phyloP scores from a whole-genome alignment of 2,329 filamentous ascomycete species.

The Dactylellina parvicollis region DNA sequence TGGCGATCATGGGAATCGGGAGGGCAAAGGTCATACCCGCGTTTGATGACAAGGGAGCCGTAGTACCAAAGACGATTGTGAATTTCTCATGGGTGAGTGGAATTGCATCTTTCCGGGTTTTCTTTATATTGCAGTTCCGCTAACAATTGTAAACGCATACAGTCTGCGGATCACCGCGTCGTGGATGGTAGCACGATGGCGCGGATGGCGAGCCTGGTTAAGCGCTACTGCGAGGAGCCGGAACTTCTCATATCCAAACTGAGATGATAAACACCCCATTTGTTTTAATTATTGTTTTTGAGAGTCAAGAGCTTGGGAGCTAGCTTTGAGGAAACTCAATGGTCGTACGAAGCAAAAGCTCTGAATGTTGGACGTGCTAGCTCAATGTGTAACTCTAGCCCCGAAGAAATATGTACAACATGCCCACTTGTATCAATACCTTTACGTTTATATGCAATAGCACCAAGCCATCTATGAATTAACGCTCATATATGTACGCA shows the following conservation, averaged over 20 bases:
- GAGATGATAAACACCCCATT: conserved; percentile 65
- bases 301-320: neutral
- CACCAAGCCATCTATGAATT: neutral
- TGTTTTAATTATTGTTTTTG: neutral
- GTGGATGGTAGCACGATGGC: conserved; percentile 96
- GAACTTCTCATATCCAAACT: conserved; percentile 87
- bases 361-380: too few species aligned
- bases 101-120: conserved; percentile 61
- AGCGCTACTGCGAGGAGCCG: conserved; percentile 80
- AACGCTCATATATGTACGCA: conserved; percentile 1
- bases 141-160: conserved; percentile 21
- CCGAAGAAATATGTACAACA: conserved; percentile 36
- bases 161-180: conserved; percentile 73
- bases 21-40: conserved; percentile 81
- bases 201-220: conserved; percentile 83
- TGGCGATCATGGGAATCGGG: conserved; percentile 90
- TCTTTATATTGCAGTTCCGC: conserved; percentile 1
- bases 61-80: conserved; percentile 80
- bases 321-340: neutral
- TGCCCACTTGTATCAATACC: conserved; percentile 27
- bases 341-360: neutral
- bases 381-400: conserved; percentile 32
- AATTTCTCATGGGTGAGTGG: conserved; percentile 84
- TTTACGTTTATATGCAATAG: conserved; percentile 11
- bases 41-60: conserved; percentile 69